Percentiles rank a stretch among this genome's conserved stretches.
These are phyloP conservation scores for Termitomyces sp. DNA, from an alignment of 768 basidiomycete species.

Conservation along the genomic window DNA sequence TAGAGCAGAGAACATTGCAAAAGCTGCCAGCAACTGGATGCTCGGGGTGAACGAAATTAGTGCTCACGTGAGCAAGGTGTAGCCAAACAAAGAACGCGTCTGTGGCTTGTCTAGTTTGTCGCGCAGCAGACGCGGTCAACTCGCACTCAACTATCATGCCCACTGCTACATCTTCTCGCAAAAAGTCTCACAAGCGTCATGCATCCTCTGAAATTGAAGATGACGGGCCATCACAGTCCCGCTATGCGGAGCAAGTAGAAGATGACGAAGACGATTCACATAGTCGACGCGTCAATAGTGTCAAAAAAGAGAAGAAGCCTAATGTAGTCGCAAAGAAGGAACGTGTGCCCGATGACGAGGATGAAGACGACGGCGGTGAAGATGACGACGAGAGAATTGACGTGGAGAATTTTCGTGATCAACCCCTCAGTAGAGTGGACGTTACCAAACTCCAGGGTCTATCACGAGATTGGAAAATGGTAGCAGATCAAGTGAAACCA, in stretches of 20 bases:
- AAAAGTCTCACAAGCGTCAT: slow-evolving; percentile 38
- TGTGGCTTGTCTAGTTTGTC: slow-evolving; percentile 22
- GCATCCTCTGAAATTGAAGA: slow-evolving; percentile 65
- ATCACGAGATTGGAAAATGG: slow-evolving; percentile 58
- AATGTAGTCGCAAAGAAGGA: slow-evolving; percentile 19
- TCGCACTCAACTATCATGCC: slow-evolving; percentile 32
- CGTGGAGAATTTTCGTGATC: slow-evolving; percentile 59
- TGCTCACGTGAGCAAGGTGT: slow-evolving; percentile 7
- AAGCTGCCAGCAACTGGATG: neutral
- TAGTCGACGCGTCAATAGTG: slow-evolving; percentile 21
- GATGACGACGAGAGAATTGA: slow-evolving; percentile 56
- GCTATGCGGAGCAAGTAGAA: slow-evolving; percentile 34
- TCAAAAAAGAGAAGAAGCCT: slow-evolving; percentile 35
- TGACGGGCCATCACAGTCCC: slow-evolving; percentile 36
- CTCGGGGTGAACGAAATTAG: neutral
- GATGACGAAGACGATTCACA: slow-evolving; percentile 44
- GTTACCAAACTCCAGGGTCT: slow-evolving; percentile 54
- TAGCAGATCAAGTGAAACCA: slow-evolving; percentile 48
- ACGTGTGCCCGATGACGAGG: slow-evolving; percentile 23
- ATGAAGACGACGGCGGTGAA: slow-evolving; percentile 30
- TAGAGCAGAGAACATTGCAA: slow-evolving; percentile 38
- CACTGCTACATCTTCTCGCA: slow-evolving; percentile 38
- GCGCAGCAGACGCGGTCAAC: neutral
- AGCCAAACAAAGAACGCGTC: slow-evolving; percentile 36
- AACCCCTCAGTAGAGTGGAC: slow-evolving; percentile 60